A percentile compares a stretch with the other conserved stretches of the same genome.
phyloP scores from a whole-genome alignment of 2,329 filamentous ascomycete species.

The Escovopsis sp. region DNA sequence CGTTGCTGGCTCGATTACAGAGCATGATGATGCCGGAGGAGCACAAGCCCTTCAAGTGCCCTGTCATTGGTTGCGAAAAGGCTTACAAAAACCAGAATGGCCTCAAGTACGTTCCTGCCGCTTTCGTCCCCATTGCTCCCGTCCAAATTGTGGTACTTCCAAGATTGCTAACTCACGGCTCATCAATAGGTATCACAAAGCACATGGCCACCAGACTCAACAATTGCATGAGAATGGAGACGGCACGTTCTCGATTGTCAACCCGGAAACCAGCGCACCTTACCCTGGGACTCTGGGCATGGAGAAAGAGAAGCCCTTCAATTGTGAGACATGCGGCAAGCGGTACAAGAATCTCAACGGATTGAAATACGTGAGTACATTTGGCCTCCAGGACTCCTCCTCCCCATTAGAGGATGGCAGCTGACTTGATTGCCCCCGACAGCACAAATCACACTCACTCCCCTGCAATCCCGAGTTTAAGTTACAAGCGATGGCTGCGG shows the following conservation, averaged over 20 bases:
- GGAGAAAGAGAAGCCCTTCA: slow-evolving; percentile 99
- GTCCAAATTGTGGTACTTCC: background rate
- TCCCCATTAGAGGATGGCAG: background rate
- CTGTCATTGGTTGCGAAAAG: slow-evolving; percentile 96
- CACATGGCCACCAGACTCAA: slow-evolving; percentile 91
- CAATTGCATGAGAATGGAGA: slow-evolving; percentile 94
- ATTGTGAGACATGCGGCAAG: slow-evolving; percentile 93
- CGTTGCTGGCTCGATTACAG: slow-evolving; percentile 41
- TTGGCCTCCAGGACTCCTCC: background rate
- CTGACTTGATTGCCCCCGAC: slow-evolving; percentile 17
- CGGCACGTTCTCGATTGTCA: slow-evolving; percentile 95
- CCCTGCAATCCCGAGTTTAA: slow-evolving; percentile 75
- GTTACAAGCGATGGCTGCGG: slow-evolving; percentile 28
- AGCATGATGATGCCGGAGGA: slow-evolving; percentile 66
- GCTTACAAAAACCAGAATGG: slow-evolving; percentile 99
- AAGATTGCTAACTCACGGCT: slow-evolving; percentile 1
- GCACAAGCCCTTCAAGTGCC: slow-evolving; percentile 94
- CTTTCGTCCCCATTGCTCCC: background rate
- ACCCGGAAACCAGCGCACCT: slow-evolving; percentile 83
- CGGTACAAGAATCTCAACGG: slow-evolving; percentile 99
- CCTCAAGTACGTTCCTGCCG: slow-evolving; percentile 55
- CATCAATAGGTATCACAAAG: slow-evolving; percentile 47
- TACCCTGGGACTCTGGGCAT: slow-evolving; percentile 97
- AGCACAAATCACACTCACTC: slow-evolving; percentile 70
- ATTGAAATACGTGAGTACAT: slow-evolving; percentile 66